Evolutionary conservation across 306 rosid species (phyloP).

Genomic region (Betula pendula): DNA sequence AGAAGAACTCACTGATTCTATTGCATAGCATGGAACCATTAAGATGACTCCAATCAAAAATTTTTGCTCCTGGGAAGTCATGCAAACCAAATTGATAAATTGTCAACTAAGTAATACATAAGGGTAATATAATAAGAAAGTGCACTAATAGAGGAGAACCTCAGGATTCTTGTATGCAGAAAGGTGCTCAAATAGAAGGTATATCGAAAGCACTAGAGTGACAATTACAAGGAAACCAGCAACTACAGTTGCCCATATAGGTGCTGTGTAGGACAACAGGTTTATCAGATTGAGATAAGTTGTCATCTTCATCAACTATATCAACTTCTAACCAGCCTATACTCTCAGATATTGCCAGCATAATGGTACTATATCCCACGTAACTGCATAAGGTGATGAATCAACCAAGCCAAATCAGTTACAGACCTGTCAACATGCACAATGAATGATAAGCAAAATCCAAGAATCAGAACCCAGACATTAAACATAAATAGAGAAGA

Average conservation of each 20-base stretch:
- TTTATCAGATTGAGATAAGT: slow-evolving; percentile 24
- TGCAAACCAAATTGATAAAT: slow-evolving; percentile 8
- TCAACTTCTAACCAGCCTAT: slow-evolving; percentile 28
- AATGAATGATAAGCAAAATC: neutral
- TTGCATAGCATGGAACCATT: slow-evolving; percentile 96
- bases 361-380: slow-evolving; percentile 34
- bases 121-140: neutral
- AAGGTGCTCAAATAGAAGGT: slow-evolving; percentile 87
- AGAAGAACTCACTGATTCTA: slow-evolving; percentile 82
- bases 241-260: slow-evolving; percentile 75
- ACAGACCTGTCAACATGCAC: slow-evolving; percentile 20
- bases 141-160: slow-evolving; percentile 34
- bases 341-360: slow-evolving; percentile 35
- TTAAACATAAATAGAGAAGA: neutral
- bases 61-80: slow-evolving; percentile 68
- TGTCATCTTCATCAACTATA: slow-evolving; percentile 45
- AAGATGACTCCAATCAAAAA: slow-evolving; percentile 88
- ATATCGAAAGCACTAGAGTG: slow-evolving; percentile 72
- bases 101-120: neutral
- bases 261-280: slow-evolving; percentile 55
- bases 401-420: slow-evolving; percentile 18
- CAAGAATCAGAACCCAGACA: neutral
- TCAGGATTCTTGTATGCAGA: slow-evolving; percentile 97
- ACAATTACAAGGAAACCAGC: slow-evolving; percentile 64
- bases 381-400: slow-evolving; percentile 20